These are phyloP conservation scores for Talaromyces pinophilus DNA, from an alignment of 2,329 filamentous ascomycete genomes.

Conservation along the genomic window DNA sequence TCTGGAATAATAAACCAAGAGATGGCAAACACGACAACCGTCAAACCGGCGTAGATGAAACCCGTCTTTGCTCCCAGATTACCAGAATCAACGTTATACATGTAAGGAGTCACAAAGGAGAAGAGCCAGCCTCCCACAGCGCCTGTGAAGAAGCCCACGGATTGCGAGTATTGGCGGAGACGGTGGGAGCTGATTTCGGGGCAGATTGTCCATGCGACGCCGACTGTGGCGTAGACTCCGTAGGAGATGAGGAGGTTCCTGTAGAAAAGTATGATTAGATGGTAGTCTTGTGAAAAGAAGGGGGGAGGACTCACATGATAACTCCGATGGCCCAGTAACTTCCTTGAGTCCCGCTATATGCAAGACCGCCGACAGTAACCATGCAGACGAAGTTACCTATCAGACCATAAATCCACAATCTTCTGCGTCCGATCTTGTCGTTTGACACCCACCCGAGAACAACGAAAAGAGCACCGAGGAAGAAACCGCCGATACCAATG, in stretches of 20 bases:
- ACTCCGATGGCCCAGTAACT: slow-evolving; percentile 3
- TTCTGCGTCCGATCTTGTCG: slow-evolving; percentile 4
- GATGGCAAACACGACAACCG: background rate
- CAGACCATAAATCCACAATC: background rate
- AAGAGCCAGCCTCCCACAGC: slow-evolving; percentile 7
- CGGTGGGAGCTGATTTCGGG: slow-evolving; percentile 1
- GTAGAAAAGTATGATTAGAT: background rate
- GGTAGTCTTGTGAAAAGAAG: background rate
- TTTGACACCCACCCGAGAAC: background rate
- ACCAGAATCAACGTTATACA: slow-evolving; percentile 52
- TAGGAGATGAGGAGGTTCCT: slow-evolving; percentile 4
- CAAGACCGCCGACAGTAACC: slow-evolving; percentile 7
- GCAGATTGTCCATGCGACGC: slow-evolving; percentile 3
- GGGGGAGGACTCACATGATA: background rate
- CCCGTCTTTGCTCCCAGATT: slow-evolving; percentile 29
- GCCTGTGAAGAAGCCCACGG: background rate
- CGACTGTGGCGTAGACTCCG: background rate
- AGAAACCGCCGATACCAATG: slow-evolving; percentile 7
- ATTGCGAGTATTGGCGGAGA: slow-evolving; percentile 7
- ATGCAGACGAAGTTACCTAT: background rate
- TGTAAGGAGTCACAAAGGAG: slow-evolving; percentile 9
- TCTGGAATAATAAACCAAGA: slow-evolving; percentile 10
- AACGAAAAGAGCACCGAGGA: background rate
- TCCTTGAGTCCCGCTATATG: background rate
- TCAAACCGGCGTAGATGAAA: slow-evolving; percentile 9